These are phyloP conservation scores for Areca catechu DNA, from an alignment of 176 grass and related monocot genomes.

Conservation along the genomic window DNA sequence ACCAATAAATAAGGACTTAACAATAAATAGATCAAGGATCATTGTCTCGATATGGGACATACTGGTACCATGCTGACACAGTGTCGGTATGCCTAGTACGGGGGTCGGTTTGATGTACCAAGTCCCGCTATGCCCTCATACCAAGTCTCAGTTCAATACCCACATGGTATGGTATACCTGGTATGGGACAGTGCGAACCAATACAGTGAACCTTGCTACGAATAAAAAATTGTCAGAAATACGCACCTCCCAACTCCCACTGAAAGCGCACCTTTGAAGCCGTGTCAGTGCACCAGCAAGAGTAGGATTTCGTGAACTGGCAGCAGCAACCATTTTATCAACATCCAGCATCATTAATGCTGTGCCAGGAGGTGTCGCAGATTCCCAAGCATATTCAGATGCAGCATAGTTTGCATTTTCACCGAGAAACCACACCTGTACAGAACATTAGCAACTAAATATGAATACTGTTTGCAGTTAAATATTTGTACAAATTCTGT, in stretches of 20 bases:
- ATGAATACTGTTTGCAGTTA: not conserved
- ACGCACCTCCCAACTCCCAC: conserved; percentile 95
- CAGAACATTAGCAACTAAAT: conserved; percentile 3
- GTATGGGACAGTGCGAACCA: no score
- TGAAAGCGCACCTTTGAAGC: conserved; percentile 97
- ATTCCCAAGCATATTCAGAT: conserved; percentile 98
- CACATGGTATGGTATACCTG: no score
- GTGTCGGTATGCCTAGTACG: no score
- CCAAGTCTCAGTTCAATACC: no score
- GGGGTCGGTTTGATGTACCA: no score
- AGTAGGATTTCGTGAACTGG: conserved; percentile 97
- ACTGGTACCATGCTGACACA: no score
- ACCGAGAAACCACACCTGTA: conserved; percentile 96
- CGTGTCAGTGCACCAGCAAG: conserved; percentile 95
- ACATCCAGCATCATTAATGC: conserved; percentile 99
- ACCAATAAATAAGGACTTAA: no score
- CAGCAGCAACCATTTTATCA: conserved; percentile 99
- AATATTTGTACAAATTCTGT: no score
- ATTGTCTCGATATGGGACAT: no score
- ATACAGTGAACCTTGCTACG: not conserved
- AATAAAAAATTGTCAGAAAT: not conserved
- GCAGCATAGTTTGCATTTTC: conserved; percentile 99
- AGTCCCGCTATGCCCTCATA: no score
- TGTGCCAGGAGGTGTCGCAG: conserved; percentile 87
- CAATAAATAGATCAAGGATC: no score